Evolutionary conservation across 2,329 filamentous ascomycete species (phyloP).

Genomic region (Arthroderma sp.): DNA sequence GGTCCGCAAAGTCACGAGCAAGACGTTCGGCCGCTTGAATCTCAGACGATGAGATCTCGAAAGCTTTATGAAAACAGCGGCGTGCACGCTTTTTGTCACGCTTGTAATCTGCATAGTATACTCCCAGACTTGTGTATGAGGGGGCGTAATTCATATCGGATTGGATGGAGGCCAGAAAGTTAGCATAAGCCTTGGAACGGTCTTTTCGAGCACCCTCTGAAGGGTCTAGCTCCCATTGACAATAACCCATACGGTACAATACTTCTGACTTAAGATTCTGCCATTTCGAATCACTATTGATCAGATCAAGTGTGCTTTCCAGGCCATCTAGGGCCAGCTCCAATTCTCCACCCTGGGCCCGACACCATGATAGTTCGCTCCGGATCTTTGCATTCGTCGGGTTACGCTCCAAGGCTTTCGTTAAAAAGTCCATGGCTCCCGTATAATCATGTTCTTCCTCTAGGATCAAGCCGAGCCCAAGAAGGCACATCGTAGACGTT

Average conservation of each 20-base stretch:
- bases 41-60: constrained; percentile 81
- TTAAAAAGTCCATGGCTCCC: constrained; percentile 68
- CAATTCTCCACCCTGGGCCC: constrained; percentile 68
- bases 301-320: constrained; percentile 51
- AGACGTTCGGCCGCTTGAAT: constrained; percentile 76
- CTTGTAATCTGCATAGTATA: constrained; percentile 84
- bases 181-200: constrained; percentile 67
- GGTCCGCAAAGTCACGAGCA: constrained; percentile 72
- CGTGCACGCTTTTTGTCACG: constrained; percentile 75
- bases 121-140: constrained; percentile 77
- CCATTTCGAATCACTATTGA: constrained; percentile 49
- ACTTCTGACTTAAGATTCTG: constrained; percentile 70
- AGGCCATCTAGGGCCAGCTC: constrained; percentile 54
- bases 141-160: constrained; percentile 79
- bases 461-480: constrained; percentile 80
- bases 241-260: constrained; percentile 74
- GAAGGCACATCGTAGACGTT: constrained; percentile 64
- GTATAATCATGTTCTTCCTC: constrained; percentile 86
- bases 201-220: constrained; percentile 64
- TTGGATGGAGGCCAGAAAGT: constrained; percentile 72
- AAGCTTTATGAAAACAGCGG: constrained; percentile 92
- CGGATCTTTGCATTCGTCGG: constrained; percentile 62
- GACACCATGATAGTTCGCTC: constrained; percentile 85
- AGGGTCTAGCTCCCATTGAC: constrained; percentile 70
- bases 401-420: constrained; percentile 61